phyloP scores from a whole-genome alignment of 2,329 filamentous ascomycete species.

The Emergomyces pasteurianus region DNA sequence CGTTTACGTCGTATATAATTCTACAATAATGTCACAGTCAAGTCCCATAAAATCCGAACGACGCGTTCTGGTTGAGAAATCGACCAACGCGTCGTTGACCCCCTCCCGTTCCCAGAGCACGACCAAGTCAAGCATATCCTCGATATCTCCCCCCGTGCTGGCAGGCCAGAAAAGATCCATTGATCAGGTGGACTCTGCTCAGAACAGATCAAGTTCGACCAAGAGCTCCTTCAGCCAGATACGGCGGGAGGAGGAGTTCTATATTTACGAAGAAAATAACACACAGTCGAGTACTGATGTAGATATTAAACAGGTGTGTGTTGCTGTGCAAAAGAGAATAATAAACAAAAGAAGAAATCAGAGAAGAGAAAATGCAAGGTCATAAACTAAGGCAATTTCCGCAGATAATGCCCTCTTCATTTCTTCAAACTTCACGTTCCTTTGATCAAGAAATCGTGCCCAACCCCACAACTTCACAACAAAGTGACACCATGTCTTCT shows the following conservation, averaged over 20 bases:
- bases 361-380: background rate
- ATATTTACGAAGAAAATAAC: slow-evolving; percentile 13
- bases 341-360: background rate
- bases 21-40: slow-evolving; percentile 6
- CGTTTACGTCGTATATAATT: background rate
- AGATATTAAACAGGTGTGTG: slow-evolving; percentile 13
- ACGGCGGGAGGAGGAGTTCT: slow-evolving; percentile 11
- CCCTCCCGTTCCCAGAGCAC: slow-evolving; percentile 14
- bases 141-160: slow-evolving; percentile 22
- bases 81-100: slow-evolving; percentile 30
- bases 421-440: background rate
- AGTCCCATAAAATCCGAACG: slow-evolving; percentile 27
- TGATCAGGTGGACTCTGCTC: slow-evolving; percentile 25
- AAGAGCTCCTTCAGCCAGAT: slow-evolving; percentile 13
- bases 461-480: slow-evolving; percentile 5
- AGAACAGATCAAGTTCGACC: slow-evolving; percentile 8
- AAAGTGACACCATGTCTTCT: slow-evolving; percentile 8
- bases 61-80: slow-evolving; percentile 31
- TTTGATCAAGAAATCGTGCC: background rate
- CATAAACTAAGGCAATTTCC: background rate
- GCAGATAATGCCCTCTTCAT: background rate
- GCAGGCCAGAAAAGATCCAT: slow-evolving; percentile 31
- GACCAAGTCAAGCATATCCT: slow-evolving; percentile 10
- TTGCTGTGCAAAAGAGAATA: background rate
- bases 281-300: slow-evolving; percentile 9